A percentile compares a stretch with the other conserved stretches of the same genome.
Evolutionary conservation across 768 basidiomycete genomes (phyloP).

Genomic region (Boletus patriciae): DNA sequence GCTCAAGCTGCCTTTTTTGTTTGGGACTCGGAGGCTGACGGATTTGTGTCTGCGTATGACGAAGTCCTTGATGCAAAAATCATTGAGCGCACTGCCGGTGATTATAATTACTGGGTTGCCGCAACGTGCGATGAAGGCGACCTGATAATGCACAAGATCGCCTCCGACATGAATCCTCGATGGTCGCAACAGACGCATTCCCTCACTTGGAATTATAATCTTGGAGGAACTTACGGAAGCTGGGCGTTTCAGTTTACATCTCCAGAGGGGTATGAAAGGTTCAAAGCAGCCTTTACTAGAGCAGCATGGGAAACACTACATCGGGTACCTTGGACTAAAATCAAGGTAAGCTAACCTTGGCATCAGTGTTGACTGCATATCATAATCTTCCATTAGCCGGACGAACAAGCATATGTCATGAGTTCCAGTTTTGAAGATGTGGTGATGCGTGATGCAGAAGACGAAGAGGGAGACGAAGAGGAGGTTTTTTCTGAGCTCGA

Average conservation of each 20-base stretch:
- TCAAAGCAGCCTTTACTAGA: constrained; percentile 63
- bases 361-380: background rate
- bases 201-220: constrained; percentile 85
- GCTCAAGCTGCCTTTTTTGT: constrained; percentile 58
- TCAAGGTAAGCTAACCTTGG: constrained; percentile 53
- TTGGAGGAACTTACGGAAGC: constrained; percentile 58
- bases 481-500: constrained; percentile 70
- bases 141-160: constrained; percentile 60
- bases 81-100: constrained; percentile 41
- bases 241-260: constrained; percentile 79
- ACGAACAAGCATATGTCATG: constrained; percentile 85
- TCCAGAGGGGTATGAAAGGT: constrained; percentile 54
- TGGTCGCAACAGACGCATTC: constrained; percentile 63
- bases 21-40: constrained; percentile 54
- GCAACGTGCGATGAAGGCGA: constrained; percentile 52
- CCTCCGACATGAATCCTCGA: constrained; percentile 68
- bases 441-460: constrained; percentile 78
- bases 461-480: constrained; percentile 79
- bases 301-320: constrained; percentile 83
- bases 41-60: constrained; percentile 48
- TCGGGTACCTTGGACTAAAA: constrained; percentile 71
- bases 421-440: constrained; percentile 78
- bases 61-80: constrained; percentile 57
- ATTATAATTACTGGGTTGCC: constrained; percentile 60
- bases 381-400: constrained; percentile 44